Evolutionary conservation across 1,139 yeast species (phyloP), one percentile per base, ranked within the genome.

Genomic region (Yamadazyma kanchanaburiensis): DNA sequence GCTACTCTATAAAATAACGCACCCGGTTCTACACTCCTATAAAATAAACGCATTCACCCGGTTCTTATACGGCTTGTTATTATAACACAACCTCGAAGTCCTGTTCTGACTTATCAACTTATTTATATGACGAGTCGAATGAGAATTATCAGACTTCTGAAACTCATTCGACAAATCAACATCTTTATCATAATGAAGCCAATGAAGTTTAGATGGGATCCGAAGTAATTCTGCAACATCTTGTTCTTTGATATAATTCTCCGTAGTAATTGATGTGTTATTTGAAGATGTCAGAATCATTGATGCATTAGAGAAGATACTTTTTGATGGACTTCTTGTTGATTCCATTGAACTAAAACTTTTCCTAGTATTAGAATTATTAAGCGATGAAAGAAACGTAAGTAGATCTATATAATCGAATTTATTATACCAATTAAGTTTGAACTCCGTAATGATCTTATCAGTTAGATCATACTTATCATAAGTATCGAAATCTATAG

Each of bases 181-280:
- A 35, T 64, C 70, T 26, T 45, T 46, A 22, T 64, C 70, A 38
- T 58, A 62, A 56, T 64, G 54, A 5, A 65, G 48, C 72, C 72
- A 65, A 24, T 34, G 45, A 3, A 28, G 23, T 13, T 37, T 39
- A 15, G 31, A 22, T 4, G 35, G 35, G 8, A 29, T 15, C 4
- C 21, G 12, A 17, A 34, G 18, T 5, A 30, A 12, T 18, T 34
- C 30, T 4, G 21, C 23, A 7, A 18, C 9, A 18, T 18, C 20
- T 8, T 7, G 20, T 8, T 7, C 10, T 7, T 18, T 18, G 9
- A 7, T 10, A 7, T 7, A 8, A 10, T 7, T 8, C 20, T 18
- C 9, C 20, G 20, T 18, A 10, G 7, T 8, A 10, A 18, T 7
- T 8, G 20, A 10, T 5, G 33, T 25, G 4, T 21, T 26, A 9